A percentile compares a stretch with the other conserved stretches of the same genome.
phyloP scores from a whole-genome alignment of 2,329 filamentous ascomycete species.

The Talaromyces atroroseus region DNA sequence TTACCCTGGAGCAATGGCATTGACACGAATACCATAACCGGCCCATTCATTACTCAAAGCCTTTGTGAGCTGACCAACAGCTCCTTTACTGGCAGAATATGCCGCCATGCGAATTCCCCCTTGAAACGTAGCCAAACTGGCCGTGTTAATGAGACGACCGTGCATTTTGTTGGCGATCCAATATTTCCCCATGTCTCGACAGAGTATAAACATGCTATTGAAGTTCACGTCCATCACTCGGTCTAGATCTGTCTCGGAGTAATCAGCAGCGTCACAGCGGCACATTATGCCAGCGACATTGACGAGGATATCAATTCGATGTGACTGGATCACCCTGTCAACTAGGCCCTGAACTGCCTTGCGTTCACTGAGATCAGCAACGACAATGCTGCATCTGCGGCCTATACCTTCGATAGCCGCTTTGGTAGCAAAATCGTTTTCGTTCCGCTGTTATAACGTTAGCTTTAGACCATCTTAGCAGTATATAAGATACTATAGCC shows the following conservation, averaged over 20 bases:
- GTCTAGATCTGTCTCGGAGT: neutral
- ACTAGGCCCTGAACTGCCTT: neutral
- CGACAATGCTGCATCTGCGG: neutral
- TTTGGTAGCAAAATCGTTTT: neutral
- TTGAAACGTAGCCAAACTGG: constrained; percentile 6
- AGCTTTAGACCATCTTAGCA: neutral
- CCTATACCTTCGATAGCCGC: neutral
- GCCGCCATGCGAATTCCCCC: constrained; percentile 3
- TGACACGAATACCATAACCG: constrained; percentile 17
- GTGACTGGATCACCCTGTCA: neutral
- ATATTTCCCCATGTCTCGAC: constrained; percentile 3
- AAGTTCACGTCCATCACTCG: constrained; percentile 6
- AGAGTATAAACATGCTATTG: neutral
- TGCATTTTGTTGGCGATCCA: constrained; percentile 1
- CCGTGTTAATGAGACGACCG: constrained; percentile 7
- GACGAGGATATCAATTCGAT: constrained; percentile 1
- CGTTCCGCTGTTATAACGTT: neutral
- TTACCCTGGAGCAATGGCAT: constrained; percentile 15
- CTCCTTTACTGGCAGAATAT: constrained; percentile 8
- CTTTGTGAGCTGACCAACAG: constrained; percentile 5
- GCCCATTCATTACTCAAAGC: constrained; percentile 18
- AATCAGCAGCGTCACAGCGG: neutral
- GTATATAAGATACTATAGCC: neutral
- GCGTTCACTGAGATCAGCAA: neutral
- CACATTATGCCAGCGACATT: constrained; percentile 4